Conservation (phyloP, 345 rosid species). For the Combretum micranthum region DNA sequence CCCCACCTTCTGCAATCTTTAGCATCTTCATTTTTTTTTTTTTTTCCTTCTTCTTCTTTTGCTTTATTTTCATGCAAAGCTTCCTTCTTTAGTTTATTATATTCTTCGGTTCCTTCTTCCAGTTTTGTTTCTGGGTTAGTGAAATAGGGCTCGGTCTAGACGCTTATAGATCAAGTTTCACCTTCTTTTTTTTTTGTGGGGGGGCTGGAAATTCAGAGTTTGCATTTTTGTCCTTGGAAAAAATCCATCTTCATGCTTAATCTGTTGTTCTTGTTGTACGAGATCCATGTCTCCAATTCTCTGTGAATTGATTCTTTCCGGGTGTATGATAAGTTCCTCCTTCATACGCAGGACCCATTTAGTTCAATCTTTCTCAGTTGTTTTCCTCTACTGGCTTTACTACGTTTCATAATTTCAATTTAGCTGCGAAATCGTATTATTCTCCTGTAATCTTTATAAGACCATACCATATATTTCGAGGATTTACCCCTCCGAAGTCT, state of each 20-base stretch:
- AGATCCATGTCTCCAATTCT: constrained; percentile 97
- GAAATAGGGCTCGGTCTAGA: constrained; percentile 10
- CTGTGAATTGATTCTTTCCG: constrained; percentile 73
- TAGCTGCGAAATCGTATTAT: not conserved
- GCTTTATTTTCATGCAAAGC: not conserved
- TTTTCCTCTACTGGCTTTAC: constrained; percentile 96
- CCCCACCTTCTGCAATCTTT: not conserved
- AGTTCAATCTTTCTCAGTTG: constrained; percentile 99
- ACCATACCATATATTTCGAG: too few relatives aligned
- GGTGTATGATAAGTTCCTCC: constrained; percentile 78
- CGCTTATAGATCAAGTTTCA: not conserved
- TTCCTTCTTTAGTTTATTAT: too few relatives aligned
- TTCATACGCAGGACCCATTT: constrained; percentile 88
- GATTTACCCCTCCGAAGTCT: too few relatives aligned
- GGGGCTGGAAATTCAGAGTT: too few relatives aligned
- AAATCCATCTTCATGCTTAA: constrained; percentile 56
- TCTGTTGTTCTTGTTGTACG: constrained; percentile 62
- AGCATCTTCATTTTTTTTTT: not conserved
- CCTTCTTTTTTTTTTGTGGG: not conserved
- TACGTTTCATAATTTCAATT: constrained; percentile 83
- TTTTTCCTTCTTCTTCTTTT: not conserved
- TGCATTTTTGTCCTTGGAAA: not conserved
- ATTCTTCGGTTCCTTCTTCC: not conserved
- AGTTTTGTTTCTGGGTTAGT: not conserved
- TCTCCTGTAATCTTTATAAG: constrained; percentile 7